Evolutionary conservation across 495 filamentous ascomycete genomes (phyloP).

Genomic region (Penicillium atrosanguineum): DNA sequence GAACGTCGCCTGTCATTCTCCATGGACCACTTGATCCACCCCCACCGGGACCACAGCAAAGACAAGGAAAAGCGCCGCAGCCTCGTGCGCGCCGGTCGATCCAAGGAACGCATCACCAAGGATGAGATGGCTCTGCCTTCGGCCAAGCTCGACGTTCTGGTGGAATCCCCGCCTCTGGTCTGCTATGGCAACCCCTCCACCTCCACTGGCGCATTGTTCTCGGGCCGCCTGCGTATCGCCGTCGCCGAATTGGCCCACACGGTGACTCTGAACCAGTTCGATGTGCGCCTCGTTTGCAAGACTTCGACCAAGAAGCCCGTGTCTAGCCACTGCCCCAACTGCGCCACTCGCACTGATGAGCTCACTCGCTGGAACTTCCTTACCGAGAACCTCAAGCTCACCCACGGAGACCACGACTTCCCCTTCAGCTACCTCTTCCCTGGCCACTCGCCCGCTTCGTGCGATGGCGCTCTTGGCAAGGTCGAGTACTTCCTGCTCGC

Average conservation of each 20-base stretch:
- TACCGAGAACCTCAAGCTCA: conserved; percentile 60
- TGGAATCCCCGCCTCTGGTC: conserved; percentile 88
- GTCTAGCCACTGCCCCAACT: conserved; percentile 70
- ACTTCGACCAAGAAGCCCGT: conserved; percentile 79
- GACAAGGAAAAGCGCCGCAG: conserved; percentile 44
- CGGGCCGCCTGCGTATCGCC: conserved; percentile 73
- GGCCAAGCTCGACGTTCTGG: conserved; percentile 67
- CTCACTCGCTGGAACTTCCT: conserved; percentile 79
- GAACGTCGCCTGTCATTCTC: conserved; percentile 45
- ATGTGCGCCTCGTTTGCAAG: conserved; percentile 64
- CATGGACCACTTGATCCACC: conserved; percentile 47
- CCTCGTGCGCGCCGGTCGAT: conserved; percentile 35
- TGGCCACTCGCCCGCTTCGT: conserved; percentile 80
- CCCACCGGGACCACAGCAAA: conserved; percentile 43
- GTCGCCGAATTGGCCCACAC: conserved; percentile 55
- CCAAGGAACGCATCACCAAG: conserved; percentile 37
- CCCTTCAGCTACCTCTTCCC: conserved; percentile 91
- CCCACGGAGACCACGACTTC: conserved; percentile 68
- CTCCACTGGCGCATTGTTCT: conserved; percentile 85
- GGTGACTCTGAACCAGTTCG: conserved; percentile 66
- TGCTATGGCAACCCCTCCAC: conserved; percentile 72
- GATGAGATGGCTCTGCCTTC: conserved; percentile 30
- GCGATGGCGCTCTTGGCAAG: conserved; percentile 65
- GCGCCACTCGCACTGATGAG: conserved; percentile 64
- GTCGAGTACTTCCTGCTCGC: conserved; percentile 79